Evolutionary conservation across 495 filamentous ascomycete species (phyloP).

Genomic region (Aspergillus nidulans): DNA sequence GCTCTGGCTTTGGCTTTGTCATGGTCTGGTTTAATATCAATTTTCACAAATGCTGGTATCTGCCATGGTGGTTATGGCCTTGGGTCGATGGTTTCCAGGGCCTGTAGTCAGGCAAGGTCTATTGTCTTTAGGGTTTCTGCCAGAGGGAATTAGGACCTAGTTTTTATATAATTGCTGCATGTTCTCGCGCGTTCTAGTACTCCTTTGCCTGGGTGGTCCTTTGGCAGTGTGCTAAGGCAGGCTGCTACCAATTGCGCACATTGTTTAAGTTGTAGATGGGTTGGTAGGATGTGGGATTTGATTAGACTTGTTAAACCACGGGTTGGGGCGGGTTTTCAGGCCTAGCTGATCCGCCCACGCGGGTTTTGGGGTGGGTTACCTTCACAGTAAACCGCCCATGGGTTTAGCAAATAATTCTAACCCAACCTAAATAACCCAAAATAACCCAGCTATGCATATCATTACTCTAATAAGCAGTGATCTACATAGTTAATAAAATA

Average conservation of each 20-base stretch:
- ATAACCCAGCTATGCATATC: no score
- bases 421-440: no score
- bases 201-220: slow-evolving; percentile 6
- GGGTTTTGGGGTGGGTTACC: no score
- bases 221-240: slow-evolving; percentile 9
- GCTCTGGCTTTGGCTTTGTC: slow-evolving; percentile 12
- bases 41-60: slow-evolving; percentile 9
- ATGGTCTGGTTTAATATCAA: slow-evolving; percentile 15
- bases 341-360: no score
- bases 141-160: slow-evolving; percentile 11
- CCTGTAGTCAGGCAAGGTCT: slow-evolving; percentile 8
- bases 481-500: no score
- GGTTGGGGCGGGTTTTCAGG: no score
- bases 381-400: no score
- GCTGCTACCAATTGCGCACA: slow-evolving; percentile 3
- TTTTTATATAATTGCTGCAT: slow-evolving; percentile 11
- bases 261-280: slow-evolving; percentile 7
- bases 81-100: slow-evolving; percentile 21
- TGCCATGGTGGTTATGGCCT: slow-evolving; percentile 13
- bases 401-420: no score
- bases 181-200: slow-evolving; percentile 8
- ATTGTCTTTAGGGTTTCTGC: slow-evolving; percentile 18
- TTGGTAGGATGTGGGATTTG: slow-evolving; percentile 11
- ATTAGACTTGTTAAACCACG: no score
- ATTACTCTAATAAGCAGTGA: no score